A percentile compares a stretch with the other conserved stretches of the same genome.
Evolutionary conservation across 2,329 filamentous ascomycete species (phyloP).

Genomic region (Cladosporium austrohemisphaericum): DNA sequence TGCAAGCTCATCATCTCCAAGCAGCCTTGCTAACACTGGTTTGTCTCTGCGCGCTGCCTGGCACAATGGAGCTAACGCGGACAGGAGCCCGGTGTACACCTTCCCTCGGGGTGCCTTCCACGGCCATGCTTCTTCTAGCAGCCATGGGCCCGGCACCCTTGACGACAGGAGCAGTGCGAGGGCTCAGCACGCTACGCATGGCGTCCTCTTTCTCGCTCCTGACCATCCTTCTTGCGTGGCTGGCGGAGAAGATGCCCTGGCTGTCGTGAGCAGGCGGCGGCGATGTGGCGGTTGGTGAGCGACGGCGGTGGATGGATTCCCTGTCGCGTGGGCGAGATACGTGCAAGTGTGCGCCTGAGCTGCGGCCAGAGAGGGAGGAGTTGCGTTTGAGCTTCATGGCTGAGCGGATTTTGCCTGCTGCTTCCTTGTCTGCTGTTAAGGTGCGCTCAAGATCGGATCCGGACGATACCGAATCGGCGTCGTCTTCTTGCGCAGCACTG

Average conservation of each 20-base stretch:
- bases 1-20: conserved; percentile 14
- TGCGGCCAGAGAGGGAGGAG: conserved; percentile 37
- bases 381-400: conserved; percentile 50
- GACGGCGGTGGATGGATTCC: conserved; percentile 45
- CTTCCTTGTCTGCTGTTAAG: conserved; percentile 26
- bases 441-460: conserved; percentile 26
- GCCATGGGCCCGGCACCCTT: conserved; percentile 46
- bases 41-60: conserved; percentile 13
- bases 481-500: conserved; percentile 30
- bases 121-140: conserved; percentile 33
- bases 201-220: conserved; percentile 55
- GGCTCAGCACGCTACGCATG: conserved; percentile 54
- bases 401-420: conserved; percentile 32
- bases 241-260: conserved; percentile 57
- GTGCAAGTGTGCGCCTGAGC: conserved; percentile 16
- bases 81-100: background rate
- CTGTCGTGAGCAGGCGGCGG: conserved; percentile 40
- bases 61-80: conserved; percentile 17
- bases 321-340: conserved; percentile 27
- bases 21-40: conserved; percentile 17
- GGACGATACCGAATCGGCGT: conserved; percentile 26
- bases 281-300: conserved; percentile 50
- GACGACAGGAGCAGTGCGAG: conserved; percentile 55
- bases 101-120: conserved; percentile 16
- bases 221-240: conserved; percentile 64